Evolutionary conservation across 1,139 yeast species (phyloP).

Genomic region (Debaryomyces fabryi): DNA sequence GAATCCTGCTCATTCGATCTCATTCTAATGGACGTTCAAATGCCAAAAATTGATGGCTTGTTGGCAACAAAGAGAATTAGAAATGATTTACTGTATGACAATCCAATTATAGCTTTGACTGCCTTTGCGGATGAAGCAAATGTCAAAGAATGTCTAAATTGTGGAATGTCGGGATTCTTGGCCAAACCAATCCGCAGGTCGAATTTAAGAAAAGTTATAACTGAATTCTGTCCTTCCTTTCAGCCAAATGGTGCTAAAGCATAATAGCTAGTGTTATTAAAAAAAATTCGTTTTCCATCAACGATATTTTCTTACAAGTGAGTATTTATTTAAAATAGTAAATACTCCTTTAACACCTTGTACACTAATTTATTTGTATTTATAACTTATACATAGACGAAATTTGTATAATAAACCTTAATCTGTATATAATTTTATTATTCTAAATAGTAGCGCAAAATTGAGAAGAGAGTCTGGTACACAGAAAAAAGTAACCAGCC

Average conservation of each 20-base stretch:
- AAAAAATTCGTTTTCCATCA: no score
- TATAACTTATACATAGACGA: background rate
- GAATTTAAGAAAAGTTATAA: constrained; percentile 57
- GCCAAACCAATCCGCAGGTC: constrained; percentile 83
- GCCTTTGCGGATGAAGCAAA: constrained; percentile 93
- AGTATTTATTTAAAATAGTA: background rate
- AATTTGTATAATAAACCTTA: background rate
- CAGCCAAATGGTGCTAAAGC: constrained; percentile 32
- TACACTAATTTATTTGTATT: background rate
- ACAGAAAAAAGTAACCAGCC: background rate
- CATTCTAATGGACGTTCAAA: constrained; percentile 94
- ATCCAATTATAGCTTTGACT: constrained; percentile 90
- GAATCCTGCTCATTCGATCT: constrained; percentile 56
- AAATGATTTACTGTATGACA: constrained; percentile 58
- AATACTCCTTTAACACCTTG: background rate
- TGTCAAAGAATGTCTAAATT: constrained; percentile 70
- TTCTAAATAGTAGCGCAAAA: background rate
- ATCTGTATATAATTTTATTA: background rate
- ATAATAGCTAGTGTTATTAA: constrained; percentile 15
- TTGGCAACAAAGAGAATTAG: constrained; percentile 78
- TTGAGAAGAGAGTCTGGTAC: background rate
- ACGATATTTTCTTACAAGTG: background rate
- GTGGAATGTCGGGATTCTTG: constrained; percentile 88
- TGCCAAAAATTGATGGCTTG: constrained; percentile 92
- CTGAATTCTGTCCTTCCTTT: constrained; percentile 44